A percentile compares a stretch with the other conserved stretches of the same genome.
Evolutionary conservation across 2,329 filamentous ascomycete species (phyloP).

Genomic region (Aschersonia sp.): DNA sequence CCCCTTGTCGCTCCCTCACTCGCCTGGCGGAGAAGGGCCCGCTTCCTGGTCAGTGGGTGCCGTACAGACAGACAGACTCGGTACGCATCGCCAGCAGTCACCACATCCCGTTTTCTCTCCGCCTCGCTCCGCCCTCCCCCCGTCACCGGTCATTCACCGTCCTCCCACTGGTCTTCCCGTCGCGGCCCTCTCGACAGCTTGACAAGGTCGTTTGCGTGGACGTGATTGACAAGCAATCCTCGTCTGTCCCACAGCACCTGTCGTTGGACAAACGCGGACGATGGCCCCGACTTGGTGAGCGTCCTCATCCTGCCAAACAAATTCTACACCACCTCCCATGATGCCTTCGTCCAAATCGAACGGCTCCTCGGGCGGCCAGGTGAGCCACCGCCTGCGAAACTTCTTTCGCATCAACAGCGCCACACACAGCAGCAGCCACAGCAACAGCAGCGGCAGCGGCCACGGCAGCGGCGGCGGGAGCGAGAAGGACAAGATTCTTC

Average conservation of each 20-base stretch:
- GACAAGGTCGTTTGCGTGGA: too few relatives aligned
- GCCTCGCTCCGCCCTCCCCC: background rate
- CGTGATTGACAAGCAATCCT: too few relatives aligned
- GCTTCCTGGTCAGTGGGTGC: background rate
- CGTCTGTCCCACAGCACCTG: background rate
- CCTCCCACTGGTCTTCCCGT: background rate
- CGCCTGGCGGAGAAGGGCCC: background rate
- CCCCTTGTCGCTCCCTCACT: background rate
- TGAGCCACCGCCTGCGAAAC: slow-evolving; percentile 54
- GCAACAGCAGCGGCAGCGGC: slow-evolving; percentile 38
- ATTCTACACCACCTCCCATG: slow-evolving; percentile 4
- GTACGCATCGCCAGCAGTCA: background rate
- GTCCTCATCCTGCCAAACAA: background rate
- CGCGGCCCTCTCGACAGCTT: too few relatives aligned
- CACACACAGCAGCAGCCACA: slow-evolving; percentile 15
- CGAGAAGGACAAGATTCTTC: slow-evolving; percentile 17
- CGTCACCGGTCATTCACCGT: background rate
- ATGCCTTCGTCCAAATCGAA: slow-evolving; percentile 42
- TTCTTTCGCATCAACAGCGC: slow-evolving; percentile 54
- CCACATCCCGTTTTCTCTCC: background rate
- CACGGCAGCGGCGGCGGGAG: slow-evolving; percentile 12
- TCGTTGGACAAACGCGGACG: slow-evolving; percentile 11
- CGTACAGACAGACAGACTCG: too few relatives aligned
- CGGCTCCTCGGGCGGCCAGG: slow-evolving; percentile 37
- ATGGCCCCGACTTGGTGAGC: slow-evolving; percentile 24